Conservation (phyloP, 2,329 filamentous ascomycete genomes). For the Botryotinia globosa region DNA sequence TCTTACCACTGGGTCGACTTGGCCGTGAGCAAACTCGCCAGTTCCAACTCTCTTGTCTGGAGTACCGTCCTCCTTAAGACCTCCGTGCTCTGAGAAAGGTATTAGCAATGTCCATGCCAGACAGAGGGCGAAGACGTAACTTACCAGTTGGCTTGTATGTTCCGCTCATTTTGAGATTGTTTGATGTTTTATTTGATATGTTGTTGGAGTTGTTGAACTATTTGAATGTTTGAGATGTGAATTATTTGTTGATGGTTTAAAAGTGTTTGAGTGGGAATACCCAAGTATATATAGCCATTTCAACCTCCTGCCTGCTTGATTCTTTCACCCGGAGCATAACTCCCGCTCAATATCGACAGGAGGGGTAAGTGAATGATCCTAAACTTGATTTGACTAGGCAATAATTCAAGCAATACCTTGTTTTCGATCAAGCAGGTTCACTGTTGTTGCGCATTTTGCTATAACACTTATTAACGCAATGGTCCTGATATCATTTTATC, state of each 20-base stretch:
- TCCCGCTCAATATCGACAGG: background rate
- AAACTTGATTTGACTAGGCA: background rate
- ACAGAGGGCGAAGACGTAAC: background rate
- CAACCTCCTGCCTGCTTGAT: background rate
- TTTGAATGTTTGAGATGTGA: background rate
- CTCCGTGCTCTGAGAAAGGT: constrained; percentile 40
- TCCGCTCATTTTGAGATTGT: constrained; percentile 23
- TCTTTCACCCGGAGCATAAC: background rate
- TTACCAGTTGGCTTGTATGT: constrained; percentile 27
- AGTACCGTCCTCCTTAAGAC: constrained; percentile 44
- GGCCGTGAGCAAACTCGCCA: constrained; percentile 28
- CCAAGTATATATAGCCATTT: constrained; percentile 5
- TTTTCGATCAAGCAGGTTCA: background rate
- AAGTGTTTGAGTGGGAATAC: background rate
- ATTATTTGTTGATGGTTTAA: background rate
- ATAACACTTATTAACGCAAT: background rate
- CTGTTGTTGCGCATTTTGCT: background rate
- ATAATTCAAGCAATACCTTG: background rate
- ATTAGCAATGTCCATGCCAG: background rate
- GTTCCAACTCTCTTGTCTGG: constrained; percentile 44
- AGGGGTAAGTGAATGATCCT: background rate
- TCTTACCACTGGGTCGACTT: constrained; percentile 8
- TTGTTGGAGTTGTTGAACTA: background rate
- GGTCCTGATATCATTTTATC: background rate
- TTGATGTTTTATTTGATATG: constrained; percentile 2